These are phyloP conservation scores for Cicer judaicum DNA, from an alignment of 306 rosid species.

Conservation along the genomic window DNA sequence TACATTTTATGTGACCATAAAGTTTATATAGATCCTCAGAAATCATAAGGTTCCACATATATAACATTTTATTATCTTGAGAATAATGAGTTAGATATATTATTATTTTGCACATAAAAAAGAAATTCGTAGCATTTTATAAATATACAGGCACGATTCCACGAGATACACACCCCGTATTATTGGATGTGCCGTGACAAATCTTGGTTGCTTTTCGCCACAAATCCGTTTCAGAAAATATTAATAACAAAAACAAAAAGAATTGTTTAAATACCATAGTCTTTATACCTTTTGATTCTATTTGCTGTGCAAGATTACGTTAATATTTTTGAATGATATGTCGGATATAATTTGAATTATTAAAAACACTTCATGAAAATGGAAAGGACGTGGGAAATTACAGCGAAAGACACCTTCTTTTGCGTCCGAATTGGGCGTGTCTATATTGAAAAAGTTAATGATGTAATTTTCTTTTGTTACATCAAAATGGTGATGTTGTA, in stretches of 20 bases:
- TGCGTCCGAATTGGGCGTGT: constrained; percentile 35
- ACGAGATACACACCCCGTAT: background rate
- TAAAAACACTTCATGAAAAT: constrained; percentile 4
- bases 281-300: constrained; percentile 26
- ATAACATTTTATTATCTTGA: no score
- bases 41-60: no score
- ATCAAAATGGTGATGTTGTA: background rate
- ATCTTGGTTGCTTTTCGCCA: background rate
- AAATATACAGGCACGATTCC: background rate
- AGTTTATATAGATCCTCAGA: no score
- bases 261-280: background rate
- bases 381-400: constrained; percentile 41
- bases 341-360: background rate
- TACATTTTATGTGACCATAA: no score
- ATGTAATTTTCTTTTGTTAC: constrained; percentile 13
- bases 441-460: constrained; percentile 25
- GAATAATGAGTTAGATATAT: no score
- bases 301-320: constrained; percentile 37
- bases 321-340: constrained; percentile 21
- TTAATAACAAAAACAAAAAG: background rate
- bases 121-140: no score
- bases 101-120: no score
- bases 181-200: background rate
- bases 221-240: background rate
- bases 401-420: constrained; percentile 38